Conservation (phyloP, 345 rosid species). For the Melastoma malabathricum region DNA sequence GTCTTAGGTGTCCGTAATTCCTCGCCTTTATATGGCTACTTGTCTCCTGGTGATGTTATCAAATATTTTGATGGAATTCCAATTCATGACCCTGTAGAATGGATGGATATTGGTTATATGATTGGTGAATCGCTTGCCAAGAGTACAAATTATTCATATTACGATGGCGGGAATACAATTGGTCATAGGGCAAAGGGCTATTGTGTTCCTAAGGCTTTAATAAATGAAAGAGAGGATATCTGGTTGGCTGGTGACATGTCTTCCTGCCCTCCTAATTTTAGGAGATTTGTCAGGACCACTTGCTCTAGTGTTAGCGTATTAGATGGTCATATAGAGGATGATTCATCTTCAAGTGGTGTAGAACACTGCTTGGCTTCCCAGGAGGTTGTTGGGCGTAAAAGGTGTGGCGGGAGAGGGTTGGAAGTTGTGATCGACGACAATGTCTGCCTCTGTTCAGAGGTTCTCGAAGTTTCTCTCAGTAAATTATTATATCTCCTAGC, state of each 20-base stretch:
- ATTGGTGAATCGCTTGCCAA: conserved; percentile 24
- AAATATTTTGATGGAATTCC: conserved; percentile 54
- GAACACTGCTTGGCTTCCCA: conserved; percentile 47
- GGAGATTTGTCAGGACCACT: conserved; percentile 25
- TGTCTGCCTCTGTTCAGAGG: conserved; percentile 48
- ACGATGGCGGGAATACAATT: conserved; percentile 14
- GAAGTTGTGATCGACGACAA: conserved; percentile 21
- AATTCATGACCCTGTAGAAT: conserved; percentile 42
- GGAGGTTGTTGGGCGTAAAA: conserved; percentile 51
- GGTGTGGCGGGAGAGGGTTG: conserved; percentile 50
- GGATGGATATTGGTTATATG: conserved; percentile 35
- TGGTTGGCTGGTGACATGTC: conserved; percentile 20
- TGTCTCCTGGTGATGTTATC: conserved; percentile 67
- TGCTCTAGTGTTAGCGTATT: conserved; percentile 20
- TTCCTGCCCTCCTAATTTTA: conserved; percentile 45
- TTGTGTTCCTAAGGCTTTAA: conserved; percentile 44
- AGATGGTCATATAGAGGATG: conserved; percentile 10
- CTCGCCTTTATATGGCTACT: conserved; percentile 57
- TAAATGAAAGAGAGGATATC: conserved; percentile 29
- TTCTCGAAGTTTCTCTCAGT: conserved; percentile 7
- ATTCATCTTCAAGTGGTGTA: conserved; percentile 3
- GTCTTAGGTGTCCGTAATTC: conserved; percentile 50
- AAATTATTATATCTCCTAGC: neutral
- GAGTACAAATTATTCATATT: conserved; percentile 20
- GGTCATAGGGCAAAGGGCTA: conserved; percentile 45